A percentile compares a stretch with the other conserved stretches of the same genome.
Conservation (phyloP, 257 asterid species). For the Nicotiana noctiflora region DNA sequence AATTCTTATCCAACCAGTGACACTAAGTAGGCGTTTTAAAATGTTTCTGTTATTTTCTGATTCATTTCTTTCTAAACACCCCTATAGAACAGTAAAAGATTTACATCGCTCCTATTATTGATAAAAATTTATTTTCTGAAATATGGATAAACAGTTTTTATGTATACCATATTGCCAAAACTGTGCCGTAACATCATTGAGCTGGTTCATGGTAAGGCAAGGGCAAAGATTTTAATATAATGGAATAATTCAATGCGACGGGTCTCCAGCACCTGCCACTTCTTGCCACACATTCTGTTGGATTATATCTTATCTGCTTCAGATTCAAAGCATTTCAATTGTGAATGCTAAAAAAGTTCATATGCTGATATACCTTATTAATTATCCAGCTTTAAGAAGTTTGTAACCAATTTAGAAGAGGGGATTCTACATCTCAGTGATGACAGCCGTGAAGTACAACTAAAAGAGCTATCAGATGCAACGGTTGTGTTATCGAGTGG, state of each 20-base stretch:
- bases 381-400: constrained; percentile 66
- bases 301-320: constrained; percentile 4
- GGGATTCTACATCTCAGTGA: constrained; percentile 41
- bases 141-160: neutral
- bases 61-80: neutral
- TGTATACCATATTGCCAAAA: neutral
- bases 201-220: neutral
- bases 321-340: neutral
- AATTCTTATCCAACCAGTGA: neutral
- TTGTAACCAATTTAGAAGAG: constrained; percentile 63
- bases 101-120: neutral
- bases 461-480: constrained; percentile 24
- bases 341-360: neutral
- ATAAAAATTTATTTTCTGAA: neutral
- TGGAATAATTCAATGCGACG: neutral
- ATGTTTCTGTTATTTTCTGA: neutral
- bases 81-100: neutral
- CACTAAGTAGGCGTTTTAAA: neutral
- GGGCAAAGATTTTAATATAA: neutral
- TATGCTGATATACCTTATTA: neutral
- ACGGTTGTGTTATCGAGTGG: constrained; percentile 29
- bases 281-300: neutral
- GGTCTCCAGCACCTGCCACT: neutral
- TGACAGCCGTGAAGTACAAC: constrained; percentile 29
- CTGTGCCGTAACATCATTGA: neutral